phyloP scores from a whole-genome alignment of 1,284 basidiomycete genomes.

The Heterobasidion irregulare region DNA sequence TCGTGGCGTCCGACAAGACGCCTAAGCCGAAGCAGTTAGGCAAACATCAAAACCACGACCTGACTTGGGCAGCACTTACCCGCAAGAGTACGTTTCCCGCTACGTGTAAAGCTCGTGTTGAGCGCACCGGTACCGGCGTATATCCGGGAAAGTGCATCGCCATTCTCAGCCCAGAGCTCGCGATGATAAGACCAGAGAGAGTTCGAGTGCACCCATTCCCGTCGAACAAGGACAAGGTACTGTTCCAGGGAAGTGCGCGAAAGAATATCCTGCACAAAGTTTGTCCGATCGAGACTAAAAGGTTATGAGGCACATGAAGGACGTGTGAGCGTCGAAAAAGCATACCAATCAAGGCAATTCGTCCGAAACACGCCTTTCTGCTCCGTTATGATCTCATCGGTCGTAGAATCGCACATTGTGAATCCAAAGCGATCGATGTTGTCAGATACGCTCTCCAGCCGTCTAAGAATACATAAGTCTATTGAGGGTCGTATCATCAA shows the following conservation, averaged over 20 bases:
- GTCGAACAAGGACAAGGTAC: slow-evolving; percentile 60
- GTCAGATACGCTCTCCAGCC: slow-evolving; percentile 50
- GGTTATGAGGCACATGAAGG: slow-evolving; percentile 2
- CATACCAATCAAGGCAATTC: slow-evolving; percentile 94
- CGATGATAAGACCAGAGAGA: slow-evolving; percentile 83
- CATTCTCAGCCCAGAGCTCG: slow-evolving; percentile 96
- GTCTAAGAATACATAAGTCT: slow-evolving; percentile 25
- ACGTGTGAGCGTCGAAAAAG: slow-evolving; percentile 1
- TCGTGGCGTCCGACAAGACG: slow-evolving; percentile 91
- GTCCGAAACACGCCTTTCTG: slow-evolving; percentile 91
- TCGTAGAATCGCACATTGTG: slow-evolving; percentile 63
- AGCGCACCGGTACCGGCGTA: slow-evolving; percentile 97
- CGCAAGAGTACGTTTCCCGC: slow-evolving; percentile 87
- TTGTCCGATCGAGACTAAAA: slow-evolving; percentile 88
- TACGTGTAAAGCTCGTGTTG: slow-evolving; percentile 93
- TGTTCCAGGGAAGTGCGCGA: slow-evolving; percentile 73
- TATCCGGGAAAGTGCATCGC: slow-evolving; percentile 83
- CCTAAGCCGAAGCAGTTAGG: slow-evolving; percentile 33
- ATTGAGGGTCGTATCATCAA: slow-evolving; percentile 2
- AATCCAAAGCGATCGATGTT: slow-evolving; percentile 82
- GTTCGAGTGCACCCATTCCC: slow-evolving; percentile 65
- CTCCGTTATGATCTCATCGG: slow-evolving; percentile 65
- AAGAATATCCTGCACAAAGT: slow-evolving; percentile 92
- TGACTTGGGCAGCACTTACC: slow-evolving; percentile 31
- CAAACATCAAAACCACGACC: background rate